These are phyloP conservation scores for Diaporthe citriasiana DNA, from an alignment of 2,329 filamentous ascomycete species.

Conservation along the genomic window DNA sequence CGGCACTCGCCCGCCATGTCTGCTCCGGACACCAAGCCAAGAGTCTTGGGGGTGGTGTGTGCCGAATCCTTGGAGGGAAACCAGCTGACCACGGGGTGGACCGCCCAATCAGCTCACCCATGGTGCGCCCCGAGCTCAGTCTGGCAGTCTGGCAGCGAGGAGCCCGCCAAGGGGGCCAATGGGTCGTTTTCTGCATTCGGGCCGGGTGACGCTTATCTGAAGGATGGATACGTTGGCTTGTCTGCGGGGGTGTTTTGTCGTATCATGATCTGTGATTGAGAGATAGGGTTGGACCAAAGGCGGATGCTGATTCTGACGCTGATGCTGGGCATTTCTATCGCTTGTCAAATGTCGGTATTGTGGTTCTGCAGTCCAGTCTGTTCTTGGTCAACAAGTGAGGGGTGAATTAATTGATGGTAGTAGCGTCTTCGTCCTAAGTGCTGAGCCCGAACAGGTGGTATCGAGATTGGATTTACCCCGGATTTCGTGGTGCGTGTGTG, in stretches of 20 bases:
- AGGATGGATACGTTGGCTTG: slow-evolving; percentile 7
- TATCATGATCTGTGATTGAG: neutral
- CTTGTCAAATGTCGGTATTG: neutral
- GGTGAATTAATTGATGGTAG: slow-evolving; percentile 3
- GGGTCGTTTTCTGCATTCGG: slow-evolving; percentile 27
- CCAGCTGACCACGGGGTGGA: slow-evolving; percentile 21
- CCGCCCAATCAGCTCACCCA: slow-evolving; percentile 25
- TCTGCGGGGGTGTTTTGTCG: neutral
- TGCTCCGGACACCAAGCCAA: neutral
- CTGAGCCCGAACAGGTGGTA: slow-evolving; percentile 26
- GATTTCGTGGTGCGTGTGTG: neutral
- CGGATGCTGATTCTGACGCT: neutral
- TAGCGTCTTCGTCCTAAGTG: neutral
- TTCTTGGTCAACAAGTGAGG: neutral
- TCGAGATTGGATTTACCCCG: slow-evolving; percentile 27
- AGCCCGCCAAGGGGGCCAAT: slow-evolving; percentile 21
- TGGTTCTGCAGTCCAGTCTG: neutral
- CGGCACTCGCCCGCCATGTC: slow-evolving; percentile 7
- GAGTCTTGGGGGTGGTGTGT: slow-evolving; percentile 5
- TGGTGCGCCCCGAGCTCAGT: neutral
- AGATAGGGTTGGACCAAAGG: slow-evolving; percentile 5
- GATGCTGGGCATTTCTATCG: neutral
- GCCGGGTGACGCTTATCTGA: slow-evolving; percentile 22
- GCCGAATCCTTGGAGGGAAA: neutral
- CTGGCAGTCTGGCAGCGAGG: neutral